A percentile compares a stretch with the other conserved stretches of the same genome.
Evolutionary conservation across 768 basidiomycete genomes (phyloP).

Genomic region (Russula abietina): DNA sequence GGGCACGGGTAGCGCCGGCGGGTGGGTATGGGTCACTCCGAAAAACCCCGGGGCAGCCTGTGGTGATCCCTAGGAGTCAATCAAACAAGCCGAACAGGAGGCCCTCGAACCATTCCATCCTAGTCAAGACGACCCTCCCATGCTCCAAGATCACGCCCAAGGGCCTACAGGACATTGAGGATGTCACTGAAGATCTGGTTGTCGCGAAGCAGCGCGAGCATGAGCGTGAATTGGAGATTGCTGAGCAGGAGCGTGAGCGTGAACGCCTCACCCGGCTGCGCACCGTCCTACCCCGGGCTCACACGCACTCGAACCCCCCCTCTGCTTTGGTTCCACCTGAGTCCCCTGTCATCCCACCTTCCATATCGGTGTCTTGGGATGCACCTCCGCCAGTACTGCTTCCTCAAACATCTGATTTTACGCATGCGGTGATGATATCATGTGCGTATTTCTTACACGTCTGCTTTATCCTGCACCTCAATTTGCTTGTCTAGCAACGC

Average conservation of each 20-base stretch:
- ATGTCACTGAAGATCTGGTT: constrained; percentile 44
- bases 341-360: constrained; percentile 49
- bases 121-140: constrained; percentile 57
- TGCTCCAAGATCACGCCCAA: constrained; percentile 90
- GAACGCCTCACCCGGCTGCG: constrained; percentile 60
- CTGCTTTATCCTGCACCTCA: no score
- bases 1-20: no score
- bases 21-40: no score
- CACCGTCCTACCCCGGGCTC: constrained; percentile 33
- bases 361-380: constrained; percentile 43
- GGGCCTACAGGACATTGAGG: constrained; percentile 86
- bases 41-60: no score
- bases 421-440: neutral
- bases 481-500: no score
- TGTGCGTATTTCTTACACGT: no score
- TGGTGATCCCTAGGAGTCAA: no score
- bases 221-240: constrained; percentile 51
- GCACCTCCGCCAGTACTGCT: constrained; percentile 51
- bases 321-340: constrained; percentile 59
- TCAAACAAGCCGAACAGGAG: constrained; percentile 76
- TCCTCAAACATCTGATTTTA: constrained; percentile 40
- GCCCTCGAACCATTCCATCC: constrained; percentile 79
- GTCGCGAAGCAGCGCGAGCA: constrained; percentile 31
- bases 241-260: constrained; percentile 54
- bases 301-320: constrained; percentile 27